These are phyloP conservation scores for Beta vulgaris DNA, from an alignment of 148 eudicot genomes.

Conservation along the genomic window DNA sequence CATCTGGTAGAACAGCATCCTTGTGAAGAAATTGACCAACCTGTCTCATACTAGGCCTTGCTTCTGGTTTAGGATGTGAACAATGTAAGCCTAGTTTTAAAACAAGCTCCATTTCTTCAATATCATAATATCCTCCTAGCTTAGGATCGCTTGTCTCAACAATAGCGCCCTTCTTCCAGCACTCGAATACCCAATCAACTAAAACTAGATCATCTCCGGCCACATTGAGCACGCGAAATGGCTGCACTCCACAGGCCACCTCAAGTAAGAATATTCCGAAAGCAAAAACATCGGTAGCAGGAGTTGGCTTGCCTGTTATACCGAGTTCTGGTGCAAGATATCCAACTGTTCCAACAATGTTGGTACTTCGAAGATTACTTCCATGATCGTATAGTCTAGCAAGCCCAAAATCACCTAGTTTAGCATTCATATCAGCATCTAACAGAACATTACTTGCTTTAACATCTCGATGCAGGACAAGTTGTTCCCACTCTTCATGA, in stretches of 20 bases:
- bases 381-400: conserved; percentile 42
- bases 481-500: conserved; percentile 45
- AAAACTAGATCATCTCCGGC: conserved; percentile 22
- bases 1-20: conserved; percentile 22
- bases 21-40: conserved; percentile 30
- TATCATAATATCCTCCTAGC: conserved; percentile 22
- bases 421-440: conserved; percentile 36
- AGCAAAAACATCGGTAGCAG: conserved; percentile 39
- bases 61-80: conserved; percentile 31
- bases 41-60: conserved; percentile 44
- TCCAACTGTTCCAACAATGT: conserved; percentile 42
- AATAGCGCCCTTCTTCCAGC: conserved; percentile 33
- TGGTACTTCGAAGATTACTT: conserved; percentile 31
- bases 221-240: conserved; percentile 20
- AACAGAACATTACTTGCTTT: conserved; percentile 38
- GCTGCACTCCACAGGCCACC: conserved; percentile 40
- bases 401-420: conserved; percentile 45
- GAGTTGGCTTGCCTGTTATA: conserved; percentile 34
- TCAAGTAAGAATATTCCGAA: conserved; percentile 38
- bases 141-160: conserved; percentile 32
- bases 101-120: conserved; percentile 34
- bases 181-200: conserved; percentile 34
- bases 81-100: conserved; percentile 40
- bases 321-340: conserved; percentile 46
- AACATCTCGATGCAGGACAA: conserved; percentile 42